Base-by-base conservation (phyloP, 768 basidiomycete species). In the Tylopilus subfusipes region DNA sequence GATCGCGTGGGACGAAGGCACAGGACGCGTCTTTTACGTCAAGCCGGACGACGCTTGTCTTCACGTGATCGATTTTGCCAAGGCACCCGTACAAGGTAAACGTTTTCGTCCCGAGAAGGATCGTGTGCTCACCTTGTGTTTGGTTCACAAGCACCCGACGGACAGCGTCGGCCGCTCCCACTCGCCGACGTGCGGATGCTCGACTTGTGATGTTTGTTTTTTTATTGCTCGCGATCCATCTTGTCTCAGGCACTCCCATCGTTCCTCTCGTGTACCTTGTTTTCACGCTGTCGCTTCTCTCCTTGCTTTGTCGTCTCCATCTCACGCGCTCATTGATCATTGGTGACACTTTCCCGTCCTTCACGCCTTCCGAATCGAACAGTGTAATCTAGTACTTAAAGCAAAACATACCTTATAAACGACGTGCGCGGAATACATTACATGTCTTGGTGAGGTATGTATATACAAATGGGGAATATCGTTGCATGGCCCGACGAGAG, bases 1-100 rank as follows among this genome's bases (percentile, higher is more conserved):
- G 18, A 76, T 86, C 31, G 73, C 81, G 8, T 88, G 83, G 82
- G 86, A 88, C 56, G 85, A 88, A 65, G 72, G 76, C 22, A 81
- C 80, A 13, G 85, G 85, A 4, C 74, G 84, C 36, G 73, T 86
- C 14, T 80, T 81, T 59, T 68, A 85, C 8, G 78, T 79, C 42
- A 70, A 74, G 30, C 73, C 73, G 13, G 60, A 75, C 9, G 76
- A 75, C 27, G 50, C 69, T 4, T 55, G 67, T 14, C 70, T 85
- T 40, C 66, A 73, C 30, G 73, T 85, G 31, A 62, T 80, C 52
- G 83, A 85, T 60, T 78, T 80, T 45, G 77, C 77, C 8, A 61
- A 64, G 44, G 67, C 68, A 7, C 74, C 72, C 2, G 53, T 62
- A 13, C 65, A 69, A 59, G 68, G 75, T 76, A 44, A 4, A 16